These are phyloP conservation scores for Chlorociboria aeruginascens DNA, from an alignment of 495 filamentous ascomycete genomes.

Conservation along the genomic window DNA sequence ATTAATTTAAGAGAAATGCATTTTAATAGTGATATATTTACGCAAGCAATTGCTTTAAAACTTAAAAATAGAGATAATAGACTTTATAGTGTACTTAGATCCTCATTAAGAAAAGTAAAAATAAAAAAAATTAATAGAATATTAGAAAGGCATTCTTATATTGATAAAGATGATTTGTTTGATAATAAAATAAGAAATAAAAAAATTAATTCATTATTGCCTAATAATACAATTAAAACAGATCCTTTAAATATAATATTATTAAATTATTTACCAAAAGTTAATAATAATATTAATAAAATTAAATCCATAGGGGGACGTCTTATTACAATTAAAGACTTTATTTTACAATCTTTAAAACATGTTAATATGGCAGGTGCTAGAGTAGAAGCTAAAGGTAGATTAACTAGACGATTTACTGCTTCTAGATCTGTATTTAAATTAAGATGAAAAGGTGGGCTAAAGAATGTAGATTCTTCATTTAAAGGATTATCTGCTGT, in stretches of 20 bases:
- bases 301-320: neutral
- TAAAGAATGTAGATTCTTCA: slow-evolving; percentile 8
- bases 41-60: slow-evolving; percentile 17
- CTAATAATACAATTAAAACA: slow-evolving; percentile 4
- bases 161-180: slow-evolving; percentile 2
- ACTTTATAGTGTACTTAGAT: slow-evolving; percentile 12
- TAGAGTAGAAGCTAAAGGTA: slow-evolving; percentile 8
- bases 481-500: slow-evolving; percentile 5
- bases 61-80: slow-evolving; percentile 16
- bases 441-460: slow-evolving; percentile 7
- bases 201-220: neutral
- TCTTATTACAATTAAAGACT: neutral
- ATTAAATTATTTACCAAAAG: neutral
- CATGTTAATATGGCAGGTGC: slow-evolving; percentile 2
- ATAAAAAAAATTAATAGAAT: slow-evolving; percentile 9
- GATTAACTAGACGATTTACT: slow-evolving; percentile 5
- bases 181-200: slow-evolving; percentile 12
- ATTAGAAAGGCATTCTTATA: slow-evolving; percentile 2
- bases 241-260: slow-evolving; percentile 1
- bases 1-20: slow-evolving; percentile 7
- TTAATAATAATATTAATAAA: neutral
- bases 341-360: slow-evolving; percentile 7
- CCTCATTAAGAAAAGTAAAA: slow-evolving; percentile 18
- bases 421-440: slow-evolving; percentile 5
- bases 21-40: slow-evolving; percentile 16